Evolutionary conservation across 768 basidiomycete genomes (phyloP), one percentile per base, ranked within the genome.

Genomic region (Phanerodontia chrysosporium): DNA sequence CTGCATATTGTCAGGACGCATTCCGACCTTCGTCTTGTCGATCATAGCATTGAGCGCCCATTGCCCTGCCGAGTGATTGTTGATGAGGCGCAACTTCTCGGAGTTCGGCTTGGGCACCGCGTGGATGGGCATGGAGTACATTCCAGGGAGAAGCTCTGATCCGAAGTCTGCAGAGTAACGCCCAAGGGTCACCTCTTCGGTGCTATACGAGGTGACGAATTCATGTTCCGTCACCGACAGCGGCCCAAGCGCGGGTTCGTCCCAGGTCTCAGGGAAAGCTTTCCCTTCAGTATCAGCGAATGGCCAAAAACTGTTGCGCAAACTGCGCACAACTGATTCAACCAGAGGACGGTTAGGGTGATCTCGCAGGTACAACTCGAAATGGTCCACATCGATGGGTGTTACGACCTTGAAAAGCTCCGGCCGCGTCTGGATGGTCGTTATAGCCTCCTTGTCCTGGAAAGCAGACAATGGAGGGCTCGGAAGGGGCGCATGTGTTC

Each of bases 241-340:
- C 18, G 12, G 25, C 22, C 3, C 32, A 3, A 16, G 4, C 22
- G 25, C 9, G 16, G 29, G 8, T 18, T 58, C 55, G 13, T 65
- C 60, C 32, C 60, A 62, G 1, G 49, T 56, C 49, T 75, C 72
- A 24, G 61, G 61, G 0, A 64, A 70, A 10, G 35, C 51, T n/a
- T 71, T 74, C 28, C 65, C 67, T 3, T 24, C 58, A 1, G 45
- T 51, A 22, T 61, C 25, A 0, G 74, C 74, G 55, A 59, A 76
- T 0, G 80, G 80, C 80, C 79, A 81, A 61, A 80, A 80, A 1
- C 80, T 79, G 1, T 75, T 62, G 0, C 64, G 57, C 0, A 82
- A 65, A 0, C 69, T 68, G 0, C 28, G 9, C 10, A 59, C 36
- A 0, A 80, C 71, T 0, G 74, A 80, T 0, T 61, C 2, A 0